A percentile compares a stretch with the other conserved stretches of the same genome.
phyloP scores from a whole-genome alignment of 2,329 filamentous ascomycete genomes.

The Amphichorda felina region DNA sequence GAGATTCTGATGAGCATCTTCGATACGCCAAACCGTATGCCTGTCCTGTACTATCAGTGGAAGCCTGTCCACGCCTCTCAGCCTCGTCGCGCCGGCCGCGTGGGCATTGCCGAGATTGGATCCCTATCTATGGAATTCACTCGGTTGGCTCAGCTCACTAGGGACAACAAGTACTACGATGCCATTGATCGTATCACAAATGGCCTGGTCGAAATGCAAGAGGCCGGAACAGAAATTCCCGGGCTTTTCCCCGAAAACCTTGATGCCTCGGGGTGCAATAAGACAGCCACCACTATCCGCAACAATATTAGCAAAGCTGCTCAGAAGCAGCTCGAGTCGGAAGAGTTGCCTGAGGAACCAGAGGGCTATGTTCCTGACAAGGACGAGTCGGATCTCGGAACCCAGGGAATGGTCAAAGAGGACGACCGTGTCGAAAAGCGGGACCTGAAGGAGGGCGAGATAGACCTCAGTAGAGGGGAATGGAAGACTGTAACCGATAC shows the following conservation, averaged over 20 bases:
- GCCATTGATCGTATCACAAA: conserved; percentile 78
- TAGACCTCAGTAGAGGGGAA: background rate
- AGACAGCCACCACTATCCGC: conserved; percentile 25
- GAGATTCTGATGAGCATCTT: conserved; percentile 75
- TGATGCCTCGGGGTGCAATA: conserved; percentile 71
- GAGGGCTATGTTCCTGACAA: conserved; percentile 11
- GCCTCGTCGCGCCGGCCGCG: conserved; percentile 47
- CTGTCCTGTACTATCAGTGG: conserved; percentile 71
- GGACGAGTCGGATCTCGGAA: background rate
- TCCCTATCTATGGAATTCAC: conserved; percentile 84
- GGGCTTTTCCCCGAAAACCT: conserved; percentile 72
- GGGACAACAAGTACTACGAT: conserved; percentile 76
- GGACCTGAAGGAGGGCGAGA: background rate
- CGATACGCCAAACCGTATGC: conserved; percentile 91
- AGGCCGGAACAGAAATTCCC: conserved; percentile 52
- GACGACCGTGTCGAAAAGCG: conserved; percentile 3
- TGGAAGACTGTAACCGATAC: background rate
- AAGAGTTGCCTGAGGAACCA: conserved; percentile 14
- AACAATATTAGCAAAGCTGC: conserved; percentile 19
- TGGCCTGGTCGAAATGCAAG: conserved; percentile 64
- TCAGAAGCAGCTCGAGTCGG: conserved; percentile 21
- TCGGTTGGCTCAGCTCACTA: conserved; percentile 73
- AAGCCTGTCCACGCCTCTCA: conserved; percentile 51
- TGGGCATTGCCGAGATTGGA: conserved; percentile 61
- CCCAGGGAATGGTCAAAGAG: background rate